phyloP scores from a whole-genome alignment of 2,329 filamentous ascomycete species.

The Neofusicoccum parvum region DNA sequence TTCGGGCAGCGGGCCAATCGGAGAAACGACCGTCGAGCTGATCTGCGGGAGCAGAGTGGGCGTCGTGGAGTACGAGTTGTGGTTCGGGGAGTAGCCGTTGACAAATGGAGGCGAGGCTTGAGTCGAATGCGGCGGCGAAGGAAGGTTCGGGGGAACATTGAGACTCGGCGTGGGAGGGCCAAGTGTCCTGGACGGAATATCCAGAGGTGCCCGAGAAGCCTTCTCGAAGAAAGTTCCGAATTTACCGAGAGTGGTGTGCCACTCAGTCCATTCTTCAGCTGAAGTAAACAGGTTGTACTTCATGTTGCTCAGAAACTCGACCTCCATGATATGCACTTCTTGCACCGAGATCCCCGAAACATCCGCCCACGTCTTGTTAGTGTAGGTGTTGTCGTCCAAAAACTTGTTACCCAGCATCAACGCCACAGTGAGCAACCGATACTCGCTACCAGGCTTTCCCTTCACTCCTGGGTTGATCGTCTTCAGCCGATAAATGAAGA shows the following conservation, averaged over 20 bases:
- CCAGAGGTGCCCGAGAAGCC: constrained; percentile 55
- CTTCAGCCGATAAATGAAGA: constrained; percentile 94
- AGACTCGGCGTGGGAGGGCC: constrained; percentile 37
- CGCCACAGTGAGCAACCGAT: constrained; percentile 86
- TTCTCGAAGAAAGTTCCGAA: constrained; percentile 83
- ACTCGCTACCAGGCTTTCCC: constrained; percentile 91
- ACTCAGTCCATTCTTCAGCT: constrained; percentile 80
- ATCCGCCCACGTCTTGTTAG: constrained; percentile 99
- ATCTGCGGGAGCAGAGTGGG: constrained; percentile 43
- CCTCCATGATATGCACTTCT: constrained; percentile 99
- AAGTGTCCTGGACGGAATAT: constrained; percentile 40
- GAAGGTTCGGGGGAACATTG: constrained; percentile 48
- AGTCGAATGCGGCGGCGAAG: constrained; percentile 54
- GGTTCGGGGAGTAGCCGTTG: constrained; percentile 46
- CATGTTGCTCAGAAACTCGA: constrained; percentile 99
- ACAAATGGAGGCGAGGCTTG: constrained; percentile 54
- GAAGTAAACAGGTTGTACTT: constrained; percentile 89
- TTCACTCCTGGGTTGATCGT: constrained; percentile 85
- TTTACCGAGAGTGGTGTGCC: constrained; percentile 79
- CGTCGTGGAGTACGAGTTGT: constrained; percentile 41
- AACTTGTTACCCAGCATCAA: constrained; percentile 99
- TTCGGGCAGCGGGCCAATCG: constrained; percentile 46
- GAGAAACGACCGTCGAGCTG: constrained; percentile 47
- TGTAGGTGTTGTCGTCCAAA: constrained; percentile 97
- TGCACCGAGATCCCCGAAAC: constrained; percentile 91